Conservation (phyloP, 768 basidiomycete genomes). For the Dictyophora rubrovolvata region DNA sequence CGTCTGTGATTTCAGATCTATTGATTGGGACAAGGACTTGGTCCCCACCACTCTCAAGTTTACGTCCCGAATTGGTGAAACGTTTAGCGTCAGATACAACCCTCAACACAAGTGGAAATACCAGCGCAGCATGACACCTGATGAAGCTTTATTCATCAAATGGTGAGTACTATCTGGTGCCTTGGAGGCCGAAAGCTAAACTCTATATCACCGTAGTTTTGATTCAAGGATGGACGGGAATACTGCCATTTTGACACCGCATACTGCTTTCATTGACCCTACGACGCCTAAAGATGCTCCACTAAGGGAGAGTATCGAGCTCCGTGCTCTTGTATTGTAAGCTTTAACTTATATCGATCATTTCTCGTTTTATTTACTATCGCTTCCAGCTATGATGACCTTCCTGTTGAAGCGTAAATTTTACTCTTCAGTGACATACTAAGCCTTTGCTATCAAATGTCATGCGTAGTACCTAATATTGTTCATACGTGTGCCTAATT, state of each 20-base stretch:
- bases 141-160: conserved; percentile 40
- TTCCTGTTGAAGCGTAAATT: too few species aligned
- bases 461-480: too few species aligned
- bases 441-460: too few species aligned
- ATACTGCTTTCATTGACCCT: conserved; percentile 27
- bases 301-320: conserved; percentile 26
- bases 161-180: conserved; percentile 27
- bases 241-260: conserved; percentile 24
- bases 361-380: too few species aligned
- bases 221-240: conserved; percentile 27
- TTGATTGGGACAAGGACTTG: conserved; percentile 30
- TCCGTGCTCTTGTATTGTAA: conserved; percentile 27
- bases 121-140: conserved; percentile 30
- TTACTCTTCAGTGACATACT: too few species aligned
- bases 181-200: background rate
- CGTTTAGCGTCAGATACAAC: conserved; percentile 28
- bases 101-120: conserved; percentile 37
- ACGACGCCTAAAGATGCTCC: conserved; percentile 22
- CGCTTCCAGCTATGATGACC: background rate
- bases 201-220: conserved; percentile 15
- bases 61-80: conserved; percentile 36
- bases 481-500: too few species aligned
- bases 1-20: conserved; percentile 36
- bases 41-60: conserved; percentile 28
- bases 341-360: too few species aligned